Evolutionary conservation across 495 filamentous ascomycete genomes (phyloP).

Genomic region (Aspergillus ellipticus): DNA sequence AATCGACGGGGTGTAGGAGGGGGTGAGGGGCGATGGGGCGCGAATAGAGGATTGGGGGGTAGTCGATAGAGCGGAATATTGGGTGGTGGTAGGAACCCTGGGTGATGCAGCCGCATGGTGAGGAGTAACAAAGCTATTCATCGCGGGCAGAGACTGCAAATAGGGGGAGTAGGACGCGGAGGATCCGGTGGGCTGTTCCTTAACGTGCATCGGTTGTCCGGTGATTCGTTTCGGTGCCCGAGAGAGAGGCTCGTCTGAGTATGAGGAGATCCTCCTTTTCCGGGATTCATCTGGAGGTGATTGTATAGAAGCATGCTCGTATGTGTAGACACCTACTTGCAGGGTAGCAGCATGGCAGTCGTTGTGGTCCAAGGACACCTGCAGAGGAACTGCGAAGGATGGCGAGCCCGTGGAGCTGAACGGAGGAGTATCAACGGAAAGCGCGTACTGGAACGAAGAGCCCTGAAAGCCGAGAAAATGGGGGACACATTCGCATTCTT

Average conservation of each 20-base stretch:
- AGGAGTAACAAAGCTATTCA: slow-evolving; percentile 29
- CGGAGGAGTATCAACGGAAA: slow-evolving; percentile 69
- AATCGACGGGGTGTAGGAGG: slow-evolving; percentile 44
- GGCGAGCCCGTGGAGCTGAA: slow-evolving; percentile 63
- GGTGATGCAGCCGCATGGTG: slow-evolving; percentile 32
- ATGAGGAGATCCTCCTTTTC: slow-evolving; percentile 53
- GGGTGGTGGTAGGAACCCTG: slow-evolving; percentile 19
- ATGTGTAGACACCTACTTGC: slow-evolving; percentile 76
- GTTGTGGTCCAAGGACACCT: slow-evolving; percentile 64
- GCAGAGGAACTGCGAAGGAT: slow-evolving; percentile 67
- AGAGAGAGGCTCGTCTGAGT: slow-evolving; percentile 37
- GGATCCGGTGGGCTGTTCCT: slow-evolving; percentile 37
- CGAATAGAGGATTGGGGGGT: slow-evolving; percentile 35
- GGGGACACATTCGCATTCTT: slow-evolving; percentile 60
- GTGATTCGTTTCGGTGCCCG: slow-evolving; percentile 44
- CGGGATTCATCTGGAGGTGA: slow-evolving; percentile 33
- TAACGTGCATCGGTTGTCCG: slow-evolving; percentile 37
- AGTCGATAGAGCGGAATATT: slow-evolving; percentile 31
- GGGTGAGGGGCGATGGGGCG: slow-evolving; percentile 40
- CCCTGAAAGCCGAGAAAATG: slow-evolving; percentile 57
- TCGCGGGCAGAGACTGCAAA: slow-evolving; percentile 35
- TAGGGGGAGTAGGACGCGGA: slow-evolving; percentile 44
- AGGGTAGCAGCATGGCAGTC: slow-evolving; percentile 58
- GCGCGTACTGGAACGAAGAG: slow-evolving; percentile 61
- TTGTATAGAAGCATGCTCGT: slow-evolving; percentile 47